phyloP scores from a whole-genome alignment of 352 stramenopile genomes.

The Globisporangium emineosum region DNA sequence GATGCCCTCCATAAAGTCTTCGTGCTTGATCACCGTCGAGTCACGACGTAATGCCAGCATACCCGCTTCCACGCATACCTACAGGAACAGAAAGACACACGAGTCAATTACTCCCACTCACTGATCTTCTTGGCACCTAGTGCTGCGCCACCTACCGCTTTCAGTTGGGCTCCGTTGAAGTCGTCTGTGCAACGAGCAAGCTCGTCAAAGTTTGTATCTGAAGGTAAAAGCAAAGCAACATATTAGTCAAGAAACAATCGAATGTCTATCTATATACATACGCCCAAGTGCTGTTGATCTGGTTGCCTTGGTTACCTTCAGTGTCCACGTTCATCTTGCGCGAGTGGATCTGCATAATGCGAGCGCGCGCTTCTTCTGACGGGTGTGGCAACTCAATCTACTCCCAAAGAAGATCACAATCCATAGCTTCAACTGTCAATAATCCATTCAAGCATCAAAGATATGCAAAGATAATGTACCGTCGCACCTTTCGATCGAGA shows the following conservation, averaged over 20 bases:
- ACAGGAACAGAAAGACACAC: conserved; percentile 2
- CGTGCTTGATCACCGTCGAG: conserved; percentile 95
- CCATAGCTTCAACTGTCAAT: background rate
- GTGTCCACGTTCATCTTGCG: conserved; percentile 96
- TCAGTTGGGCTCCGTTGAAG: conserved; percentile 98
- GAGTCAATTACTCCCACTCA: no score
- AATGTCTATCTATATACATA: no score
- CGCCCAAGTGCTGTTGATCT: no score
- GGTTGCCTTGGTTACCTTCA: conserved; percentile 53
- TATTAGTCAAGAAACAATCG: background rate
- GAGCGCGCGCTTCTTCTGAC: conserved; percentile 94
- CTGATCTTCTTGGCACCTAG: no score
- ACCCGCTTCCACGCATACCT: conserved; percentile 97
- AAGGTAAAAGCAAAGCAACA: no score
- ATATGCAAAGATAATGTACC: background rate
- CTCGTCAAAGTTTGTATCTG: conserved; percentile 97
- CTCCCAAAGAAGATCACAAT: background rate
- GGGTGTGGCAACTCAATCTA: conserved; percentile 98
- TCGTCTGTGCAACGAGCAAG: conserved; percentile 97
- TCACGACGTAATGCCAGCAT: conserved; percentile 97
- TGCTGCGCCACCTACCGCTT: conserved; percentile 72
- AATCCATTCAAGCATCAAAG: background rate
- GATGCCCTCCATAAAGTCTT: conserved; percentile 99
- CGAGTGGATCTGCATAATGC: conserved; percentile 97
- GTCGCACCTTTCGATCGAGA: conserved; percentile 90